These are phyloP conservation scores for Nicotiana attenuata DNA, from an alignment of 257 asterid species.

Conservation along the genomic window DNA sequence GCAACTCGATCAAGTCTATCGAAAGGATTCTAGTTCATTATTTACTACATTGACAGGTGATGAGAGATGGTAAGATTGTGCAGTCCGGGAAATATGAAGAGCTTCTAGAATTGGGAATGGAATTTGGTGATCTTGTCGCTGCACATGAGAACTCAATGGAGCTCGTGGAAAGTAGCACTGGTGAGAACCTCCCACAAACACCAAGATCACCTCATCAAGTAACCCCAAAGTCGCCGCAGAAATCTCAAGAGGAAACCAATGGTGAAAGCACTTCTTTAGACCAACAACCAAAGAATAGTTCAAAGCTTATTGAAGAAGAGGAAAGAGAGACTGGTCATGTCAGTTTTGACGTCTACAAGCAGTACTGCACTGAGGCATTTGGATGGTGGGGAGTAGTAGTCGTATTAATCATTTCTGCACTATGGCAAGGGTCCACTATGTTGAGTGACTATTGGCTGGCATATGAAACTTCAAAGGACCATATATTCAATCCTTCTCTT, in stretches of 20 bases:
- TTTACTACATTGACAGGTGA: conserved; percentile 34
- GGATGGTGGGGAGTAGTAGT: conserved; percentile 70
- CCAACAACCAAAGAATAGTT: conserved; percentile 20
- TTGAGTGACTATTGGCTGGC: conserved; percentile 72
- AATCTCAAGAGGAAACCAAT: conserved; percentile 18
- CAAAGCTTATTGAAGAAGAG: conserved; percentile 67
- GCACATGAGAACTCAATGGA: conserved; percentile 71
- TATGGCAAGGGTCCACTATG: conserved; percentile 46
- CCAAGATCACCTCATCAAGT: conserved; percentile 20
- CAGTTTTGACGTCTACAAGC: conserved; percentile 39
- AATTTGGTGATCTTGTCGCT: conserved; percentile 55
- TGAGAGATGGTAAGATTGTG: conserved; percentile 61
- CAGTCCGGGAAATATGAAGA: conserved; percentile 63
- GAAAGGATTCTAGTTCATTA: background rate
- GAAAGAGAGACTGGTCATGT: conserved; percentile 68
- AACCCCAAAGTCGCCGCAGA: conserved; percentile 27
- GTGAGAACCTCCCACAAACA: conserved; percentile 7
- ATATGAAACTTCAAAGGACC: conserved; percentile 49
- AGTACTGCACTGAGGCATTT: conserved; percentile 51
- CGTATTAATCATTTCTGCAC: conserved; percentile 26
- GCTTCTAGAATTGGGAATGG: conserved; percentile 38
- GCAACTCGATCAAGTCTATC: background rate
- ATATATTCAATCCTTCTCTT: conserved; percentile 27
- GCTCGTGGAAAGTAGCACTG: conserved; percentile 39
- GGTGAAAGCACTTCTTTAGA: conserved; percentile 19